phyloP scores from a whole-genome alignment of 257 asterid genomes.

The Jacaranda mimosifolia region DNA sequence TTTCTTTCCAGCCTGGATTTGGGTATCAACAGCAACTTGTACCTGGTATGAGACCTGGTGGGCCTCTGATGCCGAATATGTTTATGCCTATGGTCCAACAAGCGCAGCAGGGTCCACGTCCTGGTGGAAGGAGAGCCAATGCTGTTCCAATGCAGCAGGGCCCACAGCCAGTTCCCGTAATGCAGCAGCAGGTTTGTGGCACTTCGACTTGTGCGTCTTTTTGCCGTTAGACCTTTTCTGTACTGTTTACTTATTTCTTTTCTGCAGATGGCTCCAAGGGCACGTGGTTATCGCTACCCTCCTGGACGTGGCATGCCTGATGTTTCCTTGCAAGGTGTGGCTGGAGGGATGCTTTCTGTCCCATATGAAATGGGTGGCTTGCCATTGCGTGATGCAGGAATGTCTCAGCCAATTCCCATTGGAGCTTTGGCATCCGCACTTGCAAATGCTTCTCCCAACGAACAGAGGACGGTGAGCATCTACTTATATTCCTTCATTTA shows the following conservation, averaged over 20 bases:
- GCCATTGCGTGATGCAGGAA: slow-evolving; percentile 80
- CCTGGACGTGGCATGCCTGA: slow-evolving; percentile 84
- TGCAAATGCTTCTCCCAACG: slow-evolving; percentile 87
- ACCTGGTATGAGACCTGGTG: slow-evolving; percentile 96
- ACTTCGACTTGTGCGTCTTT: neutral
- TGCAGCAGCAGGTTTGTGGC: slow-evolving; percentile 82
- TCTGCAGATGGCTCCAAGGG: slow-evolving; percentile 84
- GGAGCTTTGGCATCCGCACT: slow-evolving; percentile 95
- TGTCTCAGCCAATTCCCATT: slow-evolving; percentile 73
- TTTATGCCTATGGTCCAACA: slow-evolving; percentile 89
- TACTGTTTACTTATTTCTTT: slow-evolving; percentile 1
- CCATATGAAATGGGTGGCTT: slow-evolving; percentile 88
- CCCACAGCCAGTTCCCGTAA: slow-evolving; percentile 76
- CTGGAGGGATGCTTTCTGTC: slow-evolving; percentile 78
- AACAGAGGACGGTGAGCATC: slow-evolving; percentile 85
- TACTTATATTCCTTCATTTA: neutral
- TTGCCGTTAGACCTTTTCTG: neutral
- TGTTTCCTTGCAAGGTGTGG: slow-evolving; percentile 64
- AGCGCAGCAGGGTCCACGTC: slow-evolving; percentile 95
- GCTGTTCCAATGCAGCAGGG: slow-evolving; percentile 79
- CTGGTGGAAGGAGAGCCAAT: slow-evolving; percentile 82
- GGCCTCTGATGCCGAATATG: slow-evolving; percentile 87
- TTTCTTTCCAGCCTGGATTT: slow-evolving; percentile 79
- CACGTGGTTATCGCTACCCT: slow-evolving; percentile 84
- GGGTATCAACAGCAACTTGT: slow-evolving; percentile 99